Evolutionary conservation across 2,329 filamentous ascomycete genomes (phyloP), one percentile per base, ranked within the genome.

Genomic region (Diaporthe vexans): DNA sequence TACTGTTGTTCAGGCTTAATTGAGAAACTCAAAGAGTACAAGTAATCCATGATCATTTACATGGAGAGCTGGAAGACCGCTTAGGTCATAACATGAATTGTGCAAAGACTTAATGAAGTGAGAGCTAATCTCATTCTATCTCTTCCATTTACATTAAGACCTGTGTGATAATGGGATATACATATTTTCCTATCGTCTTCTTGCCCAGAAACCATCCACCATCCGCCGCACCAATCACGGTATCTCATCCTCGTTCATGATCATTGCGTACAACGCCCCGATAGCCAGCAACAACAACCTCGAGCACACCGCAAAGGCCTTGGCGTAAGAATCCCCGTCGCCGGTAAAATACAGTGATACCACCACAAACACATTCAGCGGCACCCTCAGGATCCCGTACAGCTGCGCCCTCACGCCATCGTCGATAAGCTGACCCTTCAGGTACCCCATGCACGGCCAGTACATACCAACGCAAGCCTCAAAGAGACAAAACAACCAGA

Each of bases 361-460:
- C 13, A 90, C 85, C 1, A 91, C 88, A 77, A 90, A 90, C 21
- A 88, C 76, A 78, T 91, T 92, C 75, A 92, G 81, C 15, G 90
- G 90, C 19, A 92, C 84, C 51, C 89, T 83, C 77, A 91, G 79
- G 65, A 89, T 81, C 0, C 85, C 86, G 77, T 91, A 91, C 8
- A 90, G 84, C 76, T 86, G 86, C 8, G 86, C 88, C 57, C 89
- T 81, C 10, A 87, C 83, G 3, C 84, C 85, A 77, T 91, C 88
- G 0, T 88, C 86, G 21, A 91, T 84, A 7, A 90, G 80, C 51
- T 83, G 81, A 9, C 87, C 87, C 78, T 90, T 90, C 74, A 90
- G 79, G 37, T 84, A 86, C 4, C 85, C 87, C 81, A 90, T 88
- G 70, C 84, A 85, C 0, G 89, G 89, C 78, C 85, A 91, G 79